Evolutionary conservation across 768 basidiomycete genomes (phyloP).

Genomic region (Boletus edulis): DNA sequence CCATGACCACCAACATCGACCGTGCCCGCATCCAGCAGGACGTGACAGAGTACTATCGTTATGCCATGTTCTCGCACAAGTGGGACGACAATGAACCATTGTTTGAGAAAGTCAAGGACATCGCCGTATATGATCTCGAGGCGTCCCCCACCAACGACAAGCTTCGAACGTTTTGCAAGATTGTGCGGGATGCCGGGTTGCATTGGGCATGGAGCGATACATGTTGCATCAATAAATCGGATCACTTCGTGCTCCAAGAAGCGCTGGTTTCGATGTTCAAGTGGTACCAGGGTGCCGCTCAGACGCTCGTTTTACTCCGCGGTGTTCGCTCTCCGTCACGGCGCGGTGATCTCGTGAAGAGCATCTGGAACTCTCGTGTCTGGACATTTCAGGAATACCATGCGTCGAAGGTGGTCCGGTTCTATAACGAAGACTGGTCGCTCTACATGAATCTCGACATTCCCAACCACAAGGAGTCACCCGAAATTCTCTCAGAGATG

Average conservation of each 20-base stretch:
- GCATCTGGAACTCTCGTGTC: background rate
- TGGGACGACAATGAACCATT: background rate
- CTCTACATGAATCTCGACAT: no score
- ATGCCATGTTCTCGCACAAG: background rate
- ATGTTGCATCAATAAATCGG: background rate
- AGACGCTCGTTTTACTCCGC: background rate
- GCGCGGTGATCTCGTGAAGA: background rate
- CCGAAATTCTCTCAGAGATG: no score
- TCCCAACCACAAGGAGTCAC: no score
- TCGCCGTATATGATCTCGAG: background rate
- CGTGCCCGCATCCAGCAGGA: background rate
- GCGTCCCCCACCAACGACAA: background rate
- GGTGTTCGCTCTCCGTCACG: background rate
- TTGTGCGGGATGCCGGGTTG: background rate
- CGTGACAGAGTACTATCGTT: background rate
- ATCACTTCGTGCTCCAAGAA: background rate
- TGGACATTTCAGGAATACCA: background rate
- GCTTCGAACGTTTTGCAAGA: background rate
- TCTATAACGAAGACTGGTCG: no score
- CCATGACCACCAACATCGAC: background rate
- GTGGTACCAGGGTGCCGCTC: background rate
- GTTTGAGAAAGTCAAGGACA: background rate
- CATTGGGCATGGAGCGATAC: background rate
- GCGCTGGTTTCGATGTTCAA: background rate
- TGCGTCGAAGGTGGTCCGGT: background rate